phyloP scores from a whole-genome alignment of 257 asterid genomes.

The Fraxinus pennsylvanica region DNA sequence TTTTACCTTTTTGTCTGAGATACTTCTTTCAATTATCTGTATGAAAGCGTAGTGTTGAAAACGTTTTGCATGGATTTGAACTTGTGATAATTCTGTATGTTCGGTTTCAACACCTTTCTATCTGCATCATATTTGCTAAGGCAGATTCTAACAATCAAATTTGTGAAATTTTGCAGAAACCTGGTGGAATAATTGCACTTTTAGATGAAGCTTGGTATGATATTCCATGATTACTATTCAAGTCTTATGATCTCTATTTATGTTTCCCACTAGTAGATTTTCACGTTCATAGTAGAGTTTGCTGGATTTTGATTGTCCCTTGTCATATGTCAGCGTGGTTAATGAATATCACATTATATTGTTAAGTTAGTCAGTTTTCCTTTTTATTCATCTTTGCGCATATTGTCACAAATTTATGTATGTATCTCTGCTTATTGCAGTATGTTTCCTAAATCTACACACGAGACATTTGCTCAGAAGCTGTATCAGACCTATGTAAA shows the following conservation, averaged over 20 bases:
- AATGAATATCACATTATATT: background rate
- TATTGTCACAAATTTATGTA: constrained; percentile 28
- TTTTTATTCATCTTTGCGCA: constrained; percentile 8
- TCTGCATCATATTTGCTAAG: constrained; percentile 19
- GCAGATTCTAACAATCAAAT: background rate
- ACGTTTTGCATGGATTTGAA: constrained; percentile 14
- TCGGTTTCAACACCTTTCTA: background rate
- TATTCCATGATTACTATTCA: constrained; percentile 18
- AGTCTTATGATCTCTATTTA: constrained; percentile 10
- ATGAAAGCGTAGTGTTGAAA: constrained; percentile 2
- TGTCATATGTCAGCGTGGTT: background rate
- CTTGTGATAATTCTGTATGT: background rate
- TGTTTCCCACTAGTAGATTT: background rate
- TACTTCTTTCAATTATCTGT: constrained; percentile 9
- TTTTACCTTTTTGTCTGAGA: constrained; percentile 13
- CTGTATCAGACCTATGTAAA: constrained; percentile 88
- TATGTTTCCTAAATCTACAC: constrained; percentile 99
- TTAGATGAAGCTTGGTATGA: constrained; percentile 96
- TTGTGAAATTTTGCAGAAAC: constrained; percentile 67
- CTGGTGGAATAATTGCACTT: constrained; percentile 97
- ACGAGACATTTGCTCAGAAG: constrained; percentile 99
- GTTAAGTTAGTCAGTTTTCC: background rate
- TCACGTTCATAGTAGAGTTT: background rate
- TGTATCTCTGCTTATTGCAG: constrained; percentile 50
- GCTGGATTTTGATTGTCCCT: background rate